phyloP scores from a whole-genome alignment of 495 filamentous ascomycete genomes.

The Penicillium pancosmium region DNA sequence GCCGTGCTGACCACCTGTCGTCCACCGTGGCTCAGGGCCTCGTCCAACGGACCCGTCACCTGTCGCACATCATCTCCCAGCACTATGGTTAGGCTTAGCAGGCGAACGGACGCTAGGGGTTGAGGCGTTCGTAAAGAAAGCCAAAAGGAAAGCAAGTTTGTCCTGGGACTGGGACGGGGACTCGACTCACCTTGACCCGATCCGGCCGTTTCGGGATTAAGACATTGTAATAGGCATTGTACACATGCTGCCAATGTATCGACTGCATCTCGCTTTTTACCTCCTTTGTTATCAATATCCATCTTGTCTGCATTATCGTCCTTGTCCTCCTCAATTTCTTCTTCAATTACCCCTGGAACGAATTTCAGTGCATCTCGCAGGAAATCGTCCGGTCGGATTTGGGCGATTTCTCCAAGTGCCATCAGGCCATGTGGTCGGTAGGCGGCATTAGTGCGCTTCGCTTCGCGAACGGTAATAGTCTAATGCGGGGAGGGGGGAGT shows the following conservation, averaged over 20 bases:
- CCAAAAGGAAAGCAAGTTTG: not conserved
- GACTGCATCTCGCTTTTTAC: slow-evolving; percentile 31
- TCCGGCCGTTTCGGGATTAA: slow-evolving; percentile 36
- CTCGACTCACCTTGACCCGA: slow-evolving; percentile 36
- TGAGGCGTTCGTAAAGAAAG: not conserved
- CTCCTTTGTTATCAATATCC: slow-evolving; percentile 62
- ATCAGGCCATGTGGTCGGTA: slow-evolving; percentile 78
- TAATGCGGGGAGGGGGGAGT: slow-evolving; percentile 18
- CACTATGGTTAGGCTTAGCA: slow-evolving; percentile 35
- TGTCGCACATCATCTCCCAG: slow-evolving; percentile 36
- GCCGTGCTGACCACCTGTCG: slow-evolving; percentile 45
- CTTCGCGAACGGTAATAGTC: slow-evolving; percentile 77
- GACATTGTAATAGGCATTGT: slow-evolving; percentile 48
- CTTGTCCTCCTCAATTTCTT: slow-evolving; percentile 52
- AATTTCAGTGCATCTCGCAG: slow-evolving; percentile 67
- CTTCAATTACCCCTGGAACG: slow-evolving; percentile 59
- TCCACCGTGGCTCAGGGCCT: slow-evolving; percentile 38
- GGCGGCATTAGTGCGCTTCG: slow-evolving; percentile 79
- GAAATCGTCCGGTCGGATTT: slow-evolving; percentile 66
- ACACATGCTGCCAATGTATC: slow-evolving; percentile 52
- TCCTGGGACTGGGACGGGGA: too few species aligned
- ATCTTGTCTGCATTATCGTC: slow-evolving; percentile 56
- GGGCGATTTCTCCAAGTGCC: slow-evolving; percentile 71
- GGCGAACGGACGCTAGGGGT: slow-evolving; percentile 31
- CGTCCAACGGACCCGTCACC: slow-evolving; percentile 34